These are phyloP conservation scores for Metschnikowia cubensis DNA, from an alignment of 805 yeast species.

Conservation along the genomic window DNA sequence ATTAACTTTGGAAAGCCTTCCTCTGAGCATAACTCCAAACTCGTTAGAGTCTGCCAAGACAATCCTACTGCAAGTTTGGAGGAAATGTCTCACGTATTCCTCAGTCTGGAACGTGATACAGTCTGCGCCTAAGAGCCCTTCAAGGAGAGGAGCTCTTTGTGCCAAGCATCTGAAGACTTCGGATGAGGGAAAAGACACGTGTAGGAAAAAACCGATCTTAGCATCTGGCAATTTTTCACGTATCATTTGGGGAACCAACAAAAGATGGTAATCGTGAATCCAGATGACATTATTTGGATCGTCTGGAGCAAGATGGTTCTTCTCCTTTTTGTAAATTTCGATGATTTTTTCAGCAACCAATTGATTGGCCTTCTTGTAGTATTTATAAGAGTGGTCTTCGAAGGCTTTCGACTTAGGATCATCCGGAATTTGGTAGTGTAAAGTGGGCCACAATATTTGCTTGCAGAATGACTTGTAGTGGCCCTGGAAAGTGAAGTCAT, in stretches of 20 bases:
- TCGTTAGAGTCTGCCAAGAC: constrained; percentile 78
- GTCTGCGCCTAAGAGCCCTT: constrained; percentile 87
- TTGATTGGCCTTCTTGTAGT: constrained; percentile 72
- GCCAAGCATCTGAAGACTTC: constrained; percentile 95
- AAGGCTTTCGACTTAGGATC: constrained; percentile 90
- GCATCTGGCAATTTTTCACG: constrained; percentile 74
- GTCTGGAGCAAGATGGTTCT: constrained; percentile 43
- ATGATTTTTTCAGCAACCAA: constrained; percentile 74
- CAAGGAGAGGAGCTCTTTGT: constrained; percentile 68
- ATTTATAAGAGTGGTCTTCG: constrained; percentile 92
- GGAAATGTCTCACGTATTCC: constrained; percentile 90
- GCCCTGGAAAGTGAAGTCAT: constrained; percentile 80
- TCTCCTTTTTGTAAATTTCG: constrained; percentile 48
- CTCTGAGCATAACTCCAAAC: constrained; percentile 56
- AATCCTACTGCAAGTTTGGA: constrained; percentile 83
- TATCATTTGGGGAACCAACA: constrained; percentile 82
- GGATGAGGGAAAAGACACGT: constrained; percentile 91
- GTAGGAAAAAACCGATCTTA: constrained; percentile 86
- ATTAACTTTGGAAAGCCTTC: constrained; percentile 52
- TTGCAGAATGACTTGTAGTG: constrained; percentile 91
- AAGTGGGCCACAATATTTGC: constrained; percentile 93
- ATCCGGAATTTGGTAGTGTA: constrained; percentile 91
- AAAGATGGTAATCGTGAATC: constrained; percentile 91
- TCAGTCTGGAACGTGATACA: constrained; percentile 85
- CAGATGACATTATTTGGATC: constrained; percentile 67